Evolutionary conservation across 768 basidiomycete genomes (phyloP).

Genomic region (Infundibulicybe gibba): DNA sequence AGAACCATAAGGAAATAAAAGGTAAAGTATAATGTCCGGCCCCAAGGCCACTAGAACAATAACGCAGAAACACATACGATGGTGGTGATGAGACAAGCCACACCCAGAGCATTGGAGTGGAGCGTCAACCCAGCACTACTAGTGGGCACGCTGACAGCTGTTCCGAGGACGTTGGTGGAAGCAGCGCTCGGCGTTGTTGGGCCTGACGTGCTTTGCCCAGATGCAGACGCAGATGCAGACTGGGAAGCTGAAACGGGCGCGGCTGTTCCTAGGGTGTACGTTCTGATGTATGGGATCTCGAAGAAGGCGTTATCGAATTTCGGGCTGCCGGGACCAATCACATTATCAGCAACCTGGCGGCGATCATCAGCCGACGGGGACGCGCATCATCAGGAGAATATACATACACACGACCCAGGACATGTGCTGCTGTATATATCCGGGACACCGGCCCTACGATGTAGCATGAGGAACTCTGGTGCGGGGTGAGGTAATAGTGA

Average conservation of each 20-base stretch:
- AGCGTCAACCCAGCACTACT: no score
- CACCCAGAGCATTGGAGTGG: no score
- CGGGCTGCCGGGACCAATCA: conserved; percentile 40
- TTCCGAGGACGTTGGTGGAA: no score
- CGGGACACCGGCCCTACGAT: conserved; percentile 39
- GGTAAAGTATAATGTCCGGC: no score
- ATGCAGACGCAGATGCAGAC: background rate
- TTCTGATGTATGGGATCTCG: conserved; percentile 56
- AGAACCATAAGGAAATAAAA: no score
- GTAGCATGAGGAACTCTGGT: background rate
- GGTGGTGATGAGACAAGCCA: no score
- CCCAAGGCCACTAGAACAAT: no score
- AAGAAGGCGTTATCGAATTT: conserved; percentile 53
- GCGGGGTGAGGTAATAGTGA: background rate
- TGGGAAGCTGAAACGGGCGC: conserved; percentile 8
- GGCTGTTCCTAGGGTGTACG: conserved; percentile 39
- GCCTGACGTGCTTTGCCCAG: no score
- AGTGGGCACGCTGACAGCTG: no score
- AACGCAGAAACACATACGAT: no score
- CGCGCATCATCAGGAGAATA: background rate
- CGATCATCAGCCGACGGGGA: background rate
- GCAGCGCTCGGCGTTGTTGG: no score
- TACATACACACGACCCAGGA: conserved; percentile 35
- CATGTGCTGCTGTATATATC: conserved; percentile 39
- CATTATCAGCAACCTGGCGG: conserved; percentile 33